phyloP scores from a whole-genome alignment of 73 alveolate genomes.

The Tetrahymena borealis region DNA sequence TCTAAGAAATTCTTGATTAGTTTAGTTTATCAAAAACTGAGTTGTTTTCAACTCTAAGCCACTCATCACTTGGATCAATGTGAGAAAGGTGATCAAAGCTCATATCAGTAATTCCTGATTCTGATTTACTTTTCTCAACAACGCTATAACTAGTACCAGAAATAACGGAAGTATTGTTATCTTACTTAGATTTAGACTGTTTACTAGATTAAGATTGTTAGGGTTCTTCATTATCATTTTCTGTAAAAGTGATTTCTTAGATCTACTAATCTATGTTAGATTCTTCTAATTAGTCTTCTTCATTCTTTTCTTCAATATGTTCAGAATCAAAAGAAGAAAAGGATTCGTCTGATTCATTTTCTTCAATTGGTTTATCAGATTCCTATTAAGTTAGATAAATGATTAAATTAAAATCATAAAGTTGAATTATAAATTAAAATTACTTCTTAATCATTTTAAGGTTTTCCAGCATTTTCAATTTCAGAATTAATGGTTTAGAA shows the following conservation, averaged over 20 bases:
- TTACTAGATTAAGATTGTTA: background rate
- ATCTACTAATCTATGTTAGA: background rate
- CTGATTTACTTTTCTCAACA: background rate
- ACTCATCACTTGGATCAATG: background rate
- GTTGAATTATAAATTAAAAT: background rate
- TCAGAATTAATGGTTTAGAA: background rate
- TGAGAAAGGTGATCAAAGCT: background rate
- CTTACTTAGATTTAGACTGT: background rate
- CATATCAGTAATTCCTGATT: background rate
- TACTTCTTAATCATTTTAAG: background rate
- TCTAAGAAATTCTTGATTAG: background rate
- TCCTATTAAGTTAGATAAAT: background rate
- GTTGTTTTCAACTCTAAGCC: background rate
- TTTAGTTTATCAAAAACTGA: background rate
- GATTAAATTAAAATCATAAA: background rate
- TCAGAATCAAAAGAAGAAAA: background rate
- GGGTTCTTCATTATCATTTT: background rate
- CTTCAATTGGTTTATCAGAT: background rate
- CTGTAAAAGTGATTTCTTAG: background rate
- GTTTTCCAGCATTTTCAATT: background rate
- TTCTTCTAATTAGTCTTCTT: background rate
- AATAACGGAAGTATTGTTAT: background rate
- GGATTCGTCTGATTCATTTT: background rate
- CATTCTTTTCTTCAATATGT: background rate
- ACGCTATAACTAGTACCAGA: background rate